Evolutionary conservation across 2,329 filamentous ascomycete genomes (phyloP).

Genomic region (Monilinia laxa): DNA sequence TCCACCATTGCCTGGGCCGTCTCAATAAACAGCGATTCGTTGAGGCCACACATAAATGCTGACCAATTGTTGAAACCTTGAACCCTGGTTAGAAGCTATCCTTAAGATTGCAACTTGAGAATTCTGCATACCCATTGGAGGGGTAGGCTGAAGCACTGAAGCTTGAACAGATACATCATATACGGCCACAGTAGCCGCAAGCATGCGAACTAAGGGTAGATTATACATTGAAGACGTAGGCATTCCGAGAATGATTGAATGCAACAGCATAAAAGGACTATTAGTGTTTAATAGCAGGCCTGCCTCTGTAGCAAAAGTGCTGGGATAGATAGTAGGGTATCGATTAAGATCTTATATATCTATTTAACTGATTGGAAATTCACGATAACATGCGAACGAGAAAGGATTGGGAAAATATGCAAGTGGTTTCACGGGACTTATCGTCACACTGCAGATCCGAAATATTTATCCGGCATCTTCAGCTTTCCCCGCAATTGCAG

Average conservation of each 20-base stretch:
- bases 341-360: neutral
- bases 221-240: neutral
- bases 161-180: conserved; percentile 17
- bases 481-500: conserved; percentile 17
- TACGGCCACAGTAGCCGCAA: neutral
- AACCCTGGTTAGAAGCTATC: neutral
- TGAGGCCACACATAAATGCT: conserved; percentile 49
- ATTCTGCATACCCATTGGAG: conserved; percentile 46
- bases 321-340: neutral
- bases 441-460: conserved; percentile 9
- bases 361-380: neutral
- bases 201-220: neutral
- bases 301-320: neutral
- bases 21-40: conserved; percentile 49
- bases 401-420: neutral
- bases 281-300: neutral
- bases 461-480: conserved; percentile 12
- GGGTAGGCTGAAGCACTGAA: conserved; percentile 40
- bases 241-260: neutral
- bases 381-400: conserved; percentile 1
- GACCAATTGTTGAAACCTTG: conserved; percentile 51
- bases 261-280: neutral
- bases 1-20: conserved; percentile 51
- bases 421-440: neutral
- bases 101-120: neutral